phyloP scores from a whole-genome alignment of 208 protist genomes.

The Trypanosoma caninum region DNA sequence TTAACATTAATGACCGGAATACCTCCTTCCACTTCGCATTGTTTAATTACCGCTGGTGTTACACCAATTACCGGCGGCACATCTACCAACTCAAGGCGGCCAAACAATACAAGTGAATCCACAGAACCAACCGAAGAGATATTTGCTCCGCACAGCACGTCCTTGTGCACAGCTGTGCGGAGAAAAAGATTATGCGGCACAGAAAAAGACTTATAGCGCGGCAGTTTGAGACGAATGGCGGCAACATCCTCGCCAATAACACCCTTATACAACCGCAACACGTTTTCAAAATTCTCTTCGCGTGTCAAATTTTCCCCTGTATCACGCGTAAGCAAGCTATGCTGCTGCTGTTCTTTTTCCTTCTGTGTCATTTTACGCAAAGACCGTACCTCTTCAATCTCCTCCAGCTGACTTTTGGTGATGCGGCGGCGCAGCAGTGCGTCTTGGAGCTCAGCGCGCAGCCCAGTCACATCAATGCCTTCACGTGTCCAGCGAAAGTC shows the following conservation, averaged over 20 bases:
- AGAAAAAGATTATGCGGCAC: constrained; percentile 68
- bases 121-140: constrained; percentile 26
- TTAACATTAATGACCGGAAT: constrained; percentile 59
- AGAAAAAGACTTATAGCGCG: constrained; percentile 40
- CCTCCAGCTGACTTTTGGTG: constrained; percentile 57
- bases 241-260: constrained; percentile 36
- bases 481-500: constrained; percentile 51
- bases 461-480: constrained; percentile 79
- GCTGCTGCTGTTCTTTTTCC: constrained; percentile 21
- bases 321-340: no score
- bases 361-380: background rate
- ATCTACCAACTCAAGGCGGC: constrained; percentile 66
- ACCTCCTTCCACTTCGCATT: constrained; percentile 86
- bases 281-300: constrained; percentile 35
- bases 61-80: constrained; percentile 36
- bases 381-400: constrained; percentile 41
- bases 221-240: constrained; percentile 63
- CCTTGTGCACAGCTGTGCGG: constrained; percentile 78
- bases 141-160: constrained; percentile 70
- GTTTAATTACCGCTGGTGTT: constrained; percentile 56
- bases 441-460: constrained; percentile 48
- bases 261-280: constrained; percentile 44
- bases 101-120: constrained; percentile 54
- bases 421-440: constrained; percentile 62
- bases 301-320: constrained; percentile 21